Conservation (phyloP, 1,139 yeast species). For the Debaryomyces subglobosus region DNA sequence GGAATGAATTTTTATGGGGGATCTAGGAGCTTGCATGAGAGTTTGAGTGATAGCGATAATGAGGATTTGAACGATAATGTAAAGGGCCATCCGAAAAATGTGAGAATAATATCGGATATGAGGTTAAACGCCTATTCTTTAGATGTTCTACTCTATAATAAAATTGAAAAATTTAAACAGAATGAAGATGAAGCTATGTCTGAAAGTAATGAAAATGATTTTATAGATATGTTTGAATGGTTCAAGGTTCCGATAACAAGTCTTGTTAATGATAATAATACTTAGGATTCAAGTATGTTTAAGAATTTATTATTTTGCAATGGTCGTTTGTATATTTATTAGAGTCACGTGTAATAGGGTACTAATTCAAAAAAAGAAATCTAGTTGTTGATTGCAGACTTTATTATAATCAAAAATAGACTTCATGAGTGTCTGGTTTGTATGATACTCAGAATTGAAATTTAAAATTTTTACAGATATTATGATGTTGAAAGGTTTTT, state of each 20-base stretch:
- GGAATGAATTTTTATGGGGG: neutral
- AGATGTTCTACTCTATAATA: neutral
- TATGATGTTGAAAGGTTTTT: too few relatives aligned
- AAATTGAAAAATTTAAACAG: neutral
- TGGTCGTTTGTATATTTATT: too few relatives aligned
- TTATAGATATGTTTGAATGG: neutral
- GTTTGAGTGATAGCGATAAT: neutral
- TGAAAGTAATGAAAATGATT: neutral
- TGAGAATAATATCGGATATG: slow-evolving; percentile 7
- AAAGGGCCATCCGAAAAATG: neutral
- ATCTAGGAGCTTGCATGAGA: neutral
- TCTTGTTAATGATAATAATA: neutral
- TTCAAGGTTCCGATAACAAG: neutral
- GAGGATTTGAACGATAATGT: neutral
- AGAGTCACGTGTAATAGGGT: too few relatives aligned
- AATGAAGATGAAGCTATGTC: neutral
- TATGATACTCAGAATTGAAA: too few relatives aligned
- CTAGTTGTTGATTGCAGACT: too few relatives aligned
- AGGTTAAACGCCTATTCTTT: slow-evolving; percentile 6
- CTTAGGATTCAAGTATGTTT: neutral
- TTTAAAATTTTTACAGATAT: too few relatives aligned
- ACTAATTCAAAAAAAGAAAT: too few relatives aligned
- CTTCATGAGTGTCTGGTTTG: too few relatives aligned
- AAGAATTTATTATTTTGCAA: too few relatives aligned
- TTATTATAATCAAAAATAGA: too few relatives aligned